These are phyloP conservation scores for Silene coronaria DNA, from an alignment of 179 eudicot genomes.

Conservation along the genomic window DNA sequence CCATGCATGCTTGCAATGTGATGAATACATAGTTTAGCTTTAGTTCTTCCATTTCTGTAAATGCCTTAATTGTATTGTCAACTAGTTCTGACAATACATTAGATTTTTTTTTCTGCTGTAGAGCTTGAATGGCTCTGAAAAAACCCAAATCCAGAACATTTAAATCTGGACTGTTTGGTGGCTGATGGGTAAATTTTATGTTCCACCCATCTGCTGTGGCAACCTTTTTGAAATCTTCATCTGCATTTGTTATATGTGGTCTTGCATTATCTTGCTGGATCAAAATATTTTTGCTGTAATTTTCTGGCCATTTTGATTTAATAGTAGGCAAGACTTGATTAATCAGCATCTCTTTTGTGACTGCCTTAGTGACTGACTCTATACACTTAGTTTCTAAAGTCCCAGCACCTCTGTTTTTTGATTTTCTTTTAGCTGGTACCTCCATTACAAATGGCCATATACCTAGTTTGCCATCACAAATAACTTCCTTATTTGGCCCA, in stretches of 20 bases:
- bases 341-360: not conserved
- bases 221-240: not conserved
- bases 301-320: not conserved
- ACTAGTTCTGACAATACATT: not conserved
- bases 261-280: not conserved
- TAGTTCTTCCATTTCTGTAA: not conserved
- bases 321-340: not conserved
- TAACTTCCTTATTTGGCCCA: not conserved
- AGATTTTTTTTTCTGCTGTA: not conserved
- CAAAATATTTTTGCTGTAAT: not conserved
- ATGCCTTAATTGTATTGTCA: not conserved
- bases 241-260: not conserved
- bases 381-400: not conserved
- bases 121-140: not conserved
- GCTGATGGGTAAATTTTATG: not conserved
- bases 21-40: not conserved
- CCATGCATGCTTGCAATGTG: not conserved
- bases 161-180: not conserved
- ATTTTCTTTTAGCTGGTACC: not conserved
- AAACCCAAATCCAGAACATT: not conserved
- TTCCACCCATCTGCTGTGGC: not conserved
- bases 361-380: not conserved
- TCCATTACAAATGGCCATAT: not conserved
- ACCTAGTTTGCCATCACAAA: not conserved
- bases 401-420: not conserved